Evolutionary conservation across 2,329 filamentous ascomycete genomes (phyloP).

Genomic region (Ceratocystis harringtonii): DNA sequence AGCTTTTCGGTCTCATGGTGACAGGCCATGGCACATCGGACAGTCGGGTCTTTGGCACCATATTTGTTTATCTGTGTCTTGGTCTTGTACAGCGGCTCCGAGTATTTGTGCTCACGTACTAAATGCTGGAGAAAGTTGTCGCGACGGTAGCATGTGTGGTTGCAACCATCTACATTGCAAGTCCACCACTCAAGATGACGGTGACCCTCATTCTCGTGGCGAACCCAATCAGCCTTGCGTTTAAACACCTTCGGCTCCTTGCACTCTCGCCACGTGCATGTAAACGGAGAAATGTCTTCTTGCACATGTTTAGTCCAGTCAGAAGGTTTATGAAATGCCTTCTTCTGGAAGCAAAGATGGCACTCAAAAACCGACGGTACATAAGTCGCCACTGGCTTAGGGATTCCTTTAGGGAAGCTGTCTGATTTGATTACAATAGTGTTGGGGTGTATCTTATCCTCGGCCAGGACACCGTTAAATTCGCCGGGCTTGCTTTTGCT

Average conservation of each 20-base stretch:
- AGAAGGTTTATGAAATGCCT: slow-evolving; percentile 78
- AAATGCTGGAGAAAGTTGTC: slow-evolving; percentile 91
- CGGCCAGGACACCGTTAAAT: slow-evolving; percentile 32
- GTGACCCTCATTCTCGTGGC: slow-evolving; percentile 85
- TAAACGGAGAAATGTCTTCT: slow-evolving; percentile 85
- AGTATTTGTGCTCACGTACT: slow-evolving; percentile 76
- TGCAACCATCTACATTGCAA: slow-evolving; percentile 67
- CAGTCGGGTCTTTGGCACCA: slow-evolving; percentile 47
- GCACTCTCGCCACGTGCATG: slow-evolving; percentile 75
- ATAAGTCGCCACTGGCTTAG: slow-evolving; percentile 59
- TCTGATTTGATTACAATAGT: slow-evolving; percentile 57
- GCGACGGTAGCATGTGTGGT: slow-evolving; percentile 68
- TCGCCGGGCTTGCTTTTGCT: slow-evolving; percentile 44
- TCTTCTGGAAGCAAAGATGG: slow-evolving; percentile 68
- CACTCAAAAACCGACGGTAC: slow-evolving; percentile 85
- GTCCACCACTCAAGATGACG: slow-evolving; percentile 84
- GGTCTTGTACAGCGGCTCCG: slow-evolving; percentile 65
- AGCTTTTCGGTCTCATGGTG: slow-evolving; percentile 50
- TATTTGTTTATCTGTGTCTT: slow-evolving; percentile 51
- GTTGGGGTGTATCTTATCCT: slow-evolving; percentile 48
- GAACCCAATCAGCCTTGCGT: slow-evolving; percentile 87
- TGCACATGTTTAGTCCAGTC: slow-evolving; percentile 97
- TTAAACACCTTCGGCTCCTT: slow-evolving; percentile 84
- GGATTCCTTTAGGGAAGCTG: slow-evolving; percentile 67
- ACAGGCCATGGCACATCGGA: slow-evolving; percentile 64